Percentiles rank a stretch among this genome's conserved stretches.
These are phyloP conservation scores for Pseudopithomyces chartarum DNA, from an alignment of 2,329 filamentous ascomycete species.

Conservation along the genomic window DNA sequence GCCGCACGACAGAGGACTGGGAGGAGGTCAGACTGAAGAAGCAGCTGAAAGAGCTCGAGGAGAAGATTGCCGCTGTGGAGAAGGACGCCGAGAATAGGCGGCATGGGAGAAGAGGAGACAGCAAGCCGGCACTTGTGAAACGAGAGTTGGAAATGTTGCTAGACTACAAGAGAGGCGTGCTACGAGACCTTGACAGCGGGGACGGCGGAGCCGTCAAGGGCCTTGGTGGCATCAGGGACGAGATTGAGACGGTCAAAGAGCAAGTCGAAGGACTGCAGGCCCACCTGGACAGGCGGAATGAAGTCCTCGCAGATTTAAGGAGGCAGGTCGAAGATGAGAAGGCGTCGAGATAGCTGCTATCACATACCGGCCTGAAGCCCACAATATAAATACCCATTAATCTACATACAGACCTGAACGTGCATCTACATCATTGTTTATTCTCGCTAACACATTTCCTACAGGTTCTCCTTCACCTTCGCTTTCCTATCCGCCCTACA, in stretches of 20 bases:
- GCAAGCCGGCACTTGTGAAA: conserved; percentile 90
- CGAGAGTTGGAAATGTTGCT: conserved; percentile 90
- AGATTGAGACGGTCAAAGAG: conserved; percentile 88
- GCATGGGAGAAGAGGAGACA: conserved; percentile 65
- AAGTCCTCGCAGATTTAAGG: conserved; percentile 75
- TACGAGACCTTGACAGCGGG: conserved; percentile 76
- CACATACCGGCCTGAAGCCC: not conserved
- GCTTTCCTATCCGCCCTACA: not conserved
- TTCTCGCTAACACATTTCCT: not conserved
- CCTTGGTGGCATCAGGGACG: conserved; percentile 79
- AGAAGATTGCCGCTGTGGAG: conserved; percentile 84
- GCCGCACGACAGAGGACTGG: conserved; percentile 88
- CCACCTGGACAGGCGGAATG: conserved; percentile 78
- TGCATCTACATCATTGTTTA: not conserved
- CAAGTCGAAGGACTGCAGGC: conserved; percentile 89
- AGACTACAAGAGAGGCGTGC: conserved; percentile 87
- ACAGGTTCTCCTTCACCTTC: not conserved
- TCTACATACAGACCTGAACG: not conserved
- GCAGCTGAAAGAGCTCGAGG: conserved; percentile 85
- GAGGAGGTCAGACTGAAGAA: conserved; percentile 95
- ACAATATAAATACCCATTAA: not conserved
- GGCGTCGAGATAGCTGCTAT: conserved; percentile 44
- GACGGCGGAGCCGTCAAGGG: conserved; percentile 66
- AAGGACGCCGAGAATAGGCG: conserved; percentile 66
- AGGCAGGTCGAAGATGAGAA: conserved; percentile 89